phyloP scores from a whole-genome alignment of 148 eudicot genomes.

The Fagopyrum esculentum region DNA sequence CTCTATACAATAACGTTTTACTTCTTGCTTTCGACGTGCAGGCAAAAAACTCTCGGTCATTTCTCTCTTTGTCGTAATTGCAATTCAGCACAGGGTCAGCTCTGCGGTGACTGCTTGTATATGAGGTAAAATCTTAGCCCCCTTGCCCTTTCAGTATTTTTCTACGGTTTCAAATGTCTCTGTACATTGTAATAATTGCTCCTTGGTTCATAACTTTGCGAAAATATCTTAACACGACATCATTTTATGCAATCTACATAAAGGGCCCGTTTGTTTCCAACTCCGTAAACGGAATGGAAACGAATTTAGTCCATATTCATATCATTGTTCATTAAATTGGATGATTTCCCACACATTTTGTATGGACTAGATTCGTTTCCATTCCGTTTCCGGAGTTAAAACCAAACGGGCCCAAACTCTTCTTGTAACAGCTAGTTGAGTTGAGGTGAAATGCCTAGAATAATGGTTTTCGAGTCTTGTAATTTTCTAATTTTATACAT shows the following conservation, averaged over 20 bases:
- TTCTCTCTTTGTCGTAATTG: constrained; percentile 75
- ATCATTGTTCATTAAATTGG: too few species aligned
- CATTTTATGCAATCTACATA: too few species aligned
- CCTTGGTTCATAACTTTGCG: background rate
- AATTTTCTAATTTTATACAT: background rate
- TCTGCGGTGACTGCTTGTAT: constrained; percentile 91
- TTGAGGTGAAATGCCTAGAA: background rate
- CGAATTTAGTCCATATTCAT: too few species aligned
- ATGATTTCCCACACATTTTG: too few species aligned
- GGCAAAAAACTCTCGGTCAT: constrained; percentile 91
- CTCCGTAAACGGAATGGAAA: too few species aligned
- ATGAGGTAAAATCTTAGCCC: constrained; percentile 43
- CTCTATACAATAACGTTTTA: background rate
- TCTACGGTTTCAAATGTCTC: background rate
- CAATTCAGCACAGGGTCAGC: constrained; percentile 73
- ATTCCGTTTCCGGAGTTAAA: too few species aligned
- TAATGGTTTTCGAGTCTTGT: background rate
- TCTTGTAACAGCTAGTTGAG: too few species aligned
- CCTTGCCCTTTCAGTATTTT: background rate
- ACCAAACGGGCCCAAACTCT: too few species aligned
- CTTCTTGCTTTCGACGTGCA: constrained; percentile 17
- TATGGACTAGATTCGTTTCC: too few species aligned
- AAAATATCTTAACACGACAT: background rate
- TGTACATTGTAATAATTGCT: background rate
- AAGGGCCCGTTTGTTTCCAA: too few species aligned